Conservation (phyloP, 2,329 filamentous ascomycete species). For the Chrysoporthe deuterocubensis region DNA sequence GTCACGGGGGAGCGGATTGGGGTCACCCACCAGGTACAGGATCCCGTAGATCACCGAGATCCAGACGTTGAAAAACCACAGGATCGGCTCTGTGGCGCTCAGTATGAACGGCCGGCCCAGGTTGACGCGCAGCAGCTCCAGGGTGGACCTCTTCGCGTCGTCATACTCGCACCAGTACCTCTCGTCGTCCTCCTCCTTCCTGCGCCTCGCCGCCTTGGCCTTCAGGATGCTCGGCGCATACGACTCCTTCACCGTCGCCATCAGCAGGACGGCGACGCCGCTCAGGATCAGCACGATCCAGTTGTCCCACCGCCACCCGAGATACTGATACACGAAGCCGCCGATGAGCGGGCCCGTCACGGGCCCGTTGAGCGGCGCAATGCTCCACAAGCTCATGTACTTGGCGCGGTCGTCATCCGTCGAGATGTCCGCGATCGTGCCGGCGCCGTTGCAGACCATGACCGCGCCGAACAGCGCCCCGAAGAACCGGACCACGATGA, state of each 20-base stretch:
- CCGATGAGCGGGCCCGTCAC: slow-evolving; percentile 68
- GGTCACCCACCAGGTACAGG: slow-evolving; percentile 45
- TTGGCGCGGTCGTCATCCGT: slow-evolving; percentile 78
- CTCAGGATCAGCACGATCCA: slow-evolving; percentile 79
- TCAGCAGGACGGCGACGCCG: slow-evolving; percentile 62
- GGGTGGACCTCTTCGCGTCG: slow-evolving; percentile 62
- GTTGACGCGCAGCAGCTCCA: slow-evolving; percentile 72
- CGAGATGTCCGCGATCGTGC: slow-evolving; percentile 83
- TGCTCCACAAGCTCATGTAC: slow-evolving; percentile 81
- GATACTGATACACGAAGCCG: slow-evolving; percentile 75
- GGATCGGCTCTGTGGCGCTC: slow-evolving; percentile 79
- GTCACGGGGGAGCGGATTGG: not conserved
- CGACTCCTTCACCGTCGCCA: slow-evolving; percentile 71
- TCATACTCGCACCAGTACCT: slow-evolving; percentile 84
- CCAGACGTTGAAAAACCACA: slow-evolving; percentile 72
- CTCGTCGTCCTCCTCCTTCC: slow-evolving; percentile 71
- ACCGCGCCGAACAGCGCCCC: slow-evolving; percentile 61
- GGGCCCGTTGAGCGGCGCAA: slow-evolving; percentile 83
- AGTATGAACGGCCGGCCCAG: slow-evolving; percentile 78
- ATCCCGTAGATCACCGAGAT: slow-evolving; percentile 86
- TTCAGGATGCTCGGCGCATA: slow-evolving; percentile 75
- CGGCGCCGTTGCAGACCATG: slow-evolving; percentile 83
- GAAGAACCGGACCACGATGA: slow-evolving; percentile 72
- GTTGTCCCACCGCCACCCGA: slow-evolving; percentile 88
- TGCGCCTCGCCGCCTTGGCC: slow-evolving; percentile 63